Evolutionary conservation across 1,284 basidiomycete genomes (phyloP), one percentile per base, ranked within the genome.

Genomic region (Ceratorhiza oryzae-sativae): DNA sequence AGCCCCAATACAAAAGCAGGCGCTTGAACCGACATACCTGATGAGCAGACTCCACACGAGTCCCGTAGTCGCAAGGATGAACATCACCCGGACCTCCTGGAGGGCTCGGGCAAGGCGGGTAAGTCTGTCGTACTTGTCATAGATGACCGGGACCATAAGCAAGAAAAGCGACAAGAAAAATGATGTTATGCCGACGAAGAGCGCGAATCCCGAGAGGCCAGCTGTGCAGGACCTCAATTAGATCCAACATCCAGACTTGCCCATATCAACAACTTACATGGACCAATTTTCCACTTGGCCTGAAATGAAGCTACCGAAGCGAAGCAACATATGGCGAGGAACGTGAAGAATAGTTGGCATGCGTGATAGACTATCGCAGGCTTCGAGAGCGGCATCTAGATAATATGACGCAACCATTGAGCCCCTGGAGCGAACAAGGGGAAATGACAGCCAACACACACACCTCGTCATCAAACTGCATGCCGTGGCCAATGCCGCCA

Each of bases 231-330:
- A 65, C 58, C 30, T 6, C 32, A 30, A 49, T 48, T 42, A 72
- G 72, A 51, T 48, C n/a, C 46, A 36, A 34, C 13, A 55, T 30
- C 56, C 41, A 5, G n/a, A 36, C 5, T 46, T 25, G 27, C 39
- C 25, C 10, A 49, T 13, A 59, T 32, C 71, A 49, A 41, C 49
- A 30, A 88, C 93, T 77, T 77, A 95, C 94, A 95, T 67, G 93
- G 92, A 2, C 91, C 91, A 48, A 95, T 86, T 20, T 83, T 76
- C 87, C 88, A 94, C 76, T 91, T 90, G 4, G 90, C 88, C 76
- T 97, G 94, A 79, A 96, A 97, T 23, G 84, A 84, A 0, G 94
- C 94, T 1, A 94, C 90, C 75, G 90, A 90, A 3, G 90, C 94
- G 77, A 93, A 94, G 78, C 92, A 94, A 70, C 89, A 91, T 87